Conservation (phyloP, 495 filamentous ascomycete species). For the Parachaetomium inaequale region DNA sequence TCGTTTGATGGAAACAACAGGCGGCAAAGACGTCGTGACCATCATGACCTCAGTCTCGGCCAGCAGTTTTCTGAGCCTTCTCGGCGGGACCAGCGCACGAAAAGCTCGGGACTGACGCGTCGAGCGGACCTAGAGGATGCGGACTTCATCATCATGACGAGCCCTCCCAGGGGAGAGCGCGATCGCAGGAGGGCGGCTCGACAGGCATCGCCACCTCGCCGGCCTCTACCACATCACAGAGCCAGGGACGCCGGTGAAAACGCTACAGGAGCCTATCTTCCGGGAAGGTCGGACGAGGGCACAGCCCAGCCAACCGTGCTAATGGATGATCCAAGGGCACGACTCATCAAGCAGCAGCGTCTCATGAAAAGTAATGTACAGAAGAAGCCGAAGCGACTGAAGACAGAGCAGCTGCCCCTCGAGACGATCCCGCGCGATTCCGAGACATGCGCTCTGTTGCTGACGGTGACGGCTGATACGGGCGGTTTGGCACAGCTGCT, state of each 20-base stretch:
- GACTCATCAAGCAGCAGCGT: slow-evolving; percentile 41
- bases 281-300: not conserved
- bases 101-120: too few relatives aligned
- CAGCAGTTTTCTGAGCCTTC: not conserved
- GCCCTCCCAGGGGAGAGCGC: not conserved
- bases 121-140: not conserved
- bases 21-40: not conserved
- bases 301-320: slow-evolving; percentile 28
- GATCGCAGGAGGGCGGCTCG: too few relatives aligned
- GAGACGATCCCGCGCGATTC: slow-evolving; percentile 35
- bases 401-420: slow-evolving; percentile 45
- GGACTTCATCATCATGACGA: not conserved
- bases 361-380: slow-evolving; percentile 27
- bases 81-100: not conserved
- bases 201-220: not conserved
- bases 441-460: slow-evolving; percentile 28
- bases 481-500: slow-evolving; percentile 7
- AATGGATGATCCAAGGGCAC: slow-evolving; percentile 38
- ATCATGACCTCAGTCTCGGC: not conserved
- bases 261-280: not conserved
- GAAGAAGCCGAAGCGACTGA: slow-evolving; percentile 36
- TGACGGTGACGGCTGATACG: slow-evolving; percentile 20
- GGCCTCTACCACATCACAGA: not conserved
- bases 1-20: slow-evolving; percentile 1
- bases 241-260: not conserved